A percentile compares a stretch with the other conserved stretches of the same genome.
These are phyloP conservation scores for Aureobasidium sp. DNA, from an alignment of 2,329 filamentous ascomycete species.

Conservation along the genomic window DNA sequence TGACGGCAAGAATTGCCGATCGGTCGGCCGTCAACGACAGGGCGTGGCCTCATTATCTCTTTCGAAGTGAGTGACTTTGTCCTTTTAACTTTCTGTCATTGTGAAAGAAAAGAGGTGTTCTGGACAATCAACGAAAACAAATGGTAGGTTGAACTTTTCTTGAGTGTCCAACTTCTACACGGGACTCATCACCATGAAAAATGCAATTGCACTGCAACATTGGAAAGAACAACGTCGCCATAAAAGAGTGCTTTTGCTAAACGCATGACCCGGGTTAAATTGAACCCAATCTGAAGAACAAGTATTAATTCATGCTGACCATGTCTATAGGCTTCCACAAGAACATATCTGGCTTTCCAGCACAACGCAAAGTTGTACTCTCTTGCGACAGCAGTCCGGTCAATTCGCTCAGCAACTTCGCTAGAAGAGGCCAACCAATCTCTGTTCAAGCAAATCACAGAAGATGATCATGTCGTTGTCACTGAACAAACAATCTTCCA, in stretches of 20 bases:
- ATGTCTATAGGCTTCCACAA: not conserved
- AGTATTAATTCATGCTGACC: not conserved
- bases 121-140: not conserved
- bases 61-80: not conserved
- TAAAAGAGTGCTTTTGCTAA: not conserved
- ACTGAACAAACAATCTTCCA: constrained; percentile 21
- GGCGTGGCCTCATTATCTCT: not conserved
- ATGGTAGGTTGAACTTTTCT: not conserved
- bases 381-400: not conserved
- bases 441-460: constrained; percentile 16
- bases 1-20: constrained; percentile 6
- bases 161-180: not conserved
- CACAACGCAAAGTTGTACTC: constrained; percentile 11
- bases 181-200: too few species aligned
- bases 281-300: not conserved
- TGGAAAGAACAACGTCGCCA: not conserved
- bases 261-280: too few species aligned
- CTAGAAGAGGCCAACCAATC: constrained; percentile 12
- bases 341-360: constrained; percentile 11
- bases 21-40: not conserved
- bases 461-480: constrained; percentile 15
- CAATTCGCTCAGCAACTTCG: constrained; percentile 2
- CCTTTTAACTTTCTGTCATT: not conserved
- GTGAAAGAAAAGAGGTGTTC: not conserved
- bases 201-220: not conserved